Evolutionary conservation across 2,329 filamentous ascomycete species (phyloP).

Genomic region (Grosmannia penicillata): DNA sequence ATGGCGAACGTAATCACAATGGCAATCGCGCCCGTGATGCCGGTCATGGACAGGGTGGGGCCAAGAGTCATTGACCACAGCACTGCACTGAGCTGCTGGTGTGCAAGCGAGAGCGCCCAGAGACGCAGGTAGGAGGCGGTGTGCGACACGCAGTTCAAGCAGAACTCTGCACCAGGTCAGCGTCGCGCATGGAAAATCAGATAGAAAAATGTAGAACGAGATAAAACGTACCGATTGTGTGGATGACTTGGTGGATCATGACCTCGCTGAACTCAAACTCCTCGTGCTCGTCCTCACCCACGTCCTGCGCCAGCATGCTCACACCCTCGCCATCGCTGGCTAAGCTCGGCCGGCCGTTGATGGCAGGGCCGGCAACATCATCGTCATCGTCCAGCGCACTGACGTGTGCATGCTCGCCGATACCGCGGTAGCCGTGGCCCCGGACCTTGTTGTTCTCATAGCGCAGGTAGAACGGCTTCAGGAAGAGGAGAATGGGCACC

Average conservation of each 20-base stretch:
- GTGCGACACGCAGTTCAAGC: slow-evolving; percentile 96
- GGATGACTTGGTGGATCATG: slow-evolving; percentile 98
- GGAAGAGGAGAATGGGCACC: slow-evolving; percentile 79
- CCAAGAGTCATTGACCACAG: slow-evolving; percentile 93
- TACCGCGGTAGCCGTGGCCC: slow-evolving; percentile 78
- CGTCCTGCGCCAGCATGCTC: slow-evolving; percentile 79
- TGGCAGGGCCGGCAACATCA: slow-evolving; percentile 32
- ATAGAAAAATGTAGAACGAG: not conserved
- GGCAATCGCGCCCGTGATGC: slow-evolving; percentile 59
- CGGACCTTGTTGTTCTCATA: slow-evolving; percentile 85
- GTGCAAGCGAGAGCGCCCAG: slow-evolving; percentile 91
- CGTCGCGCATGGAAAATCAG: not conserved
- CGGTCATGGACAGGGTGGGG: slow-evolving; percentile 53
- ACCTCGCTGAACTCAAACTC: slow-evolving; percentile 96
- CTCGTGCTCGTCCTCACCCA: slow-evolving; percentile 56
- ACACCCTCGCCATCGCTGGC: slow-evolving; percentile 56
- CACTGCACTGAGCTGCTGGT: slow-evolving; percentile 92
- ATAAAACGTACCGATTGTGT: slow-evolving; percentile 69
- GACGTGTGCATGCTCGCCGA: slow-evolving; percentile 77
- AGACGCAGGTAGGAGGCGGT: slow-evolving; percentile 97
- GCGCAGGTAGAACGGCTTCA: slow-evolving; percentile 91
- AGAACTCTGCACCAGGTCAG: slow-evolving; percentile 59
- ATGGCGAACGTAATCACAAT: slow-evolving; percentile 71
- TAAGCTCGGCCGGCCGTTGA: slow-evolving; percentile 33
- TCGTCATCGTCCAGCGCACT: slow-evolving; percentile 84